Percentiles rank a stretch among this genome's conserved stretches.
Evolutionary conservation across 768 basidiomycete species (phyloP).

Genomic region (Lepiota subincarnata): DNA sequence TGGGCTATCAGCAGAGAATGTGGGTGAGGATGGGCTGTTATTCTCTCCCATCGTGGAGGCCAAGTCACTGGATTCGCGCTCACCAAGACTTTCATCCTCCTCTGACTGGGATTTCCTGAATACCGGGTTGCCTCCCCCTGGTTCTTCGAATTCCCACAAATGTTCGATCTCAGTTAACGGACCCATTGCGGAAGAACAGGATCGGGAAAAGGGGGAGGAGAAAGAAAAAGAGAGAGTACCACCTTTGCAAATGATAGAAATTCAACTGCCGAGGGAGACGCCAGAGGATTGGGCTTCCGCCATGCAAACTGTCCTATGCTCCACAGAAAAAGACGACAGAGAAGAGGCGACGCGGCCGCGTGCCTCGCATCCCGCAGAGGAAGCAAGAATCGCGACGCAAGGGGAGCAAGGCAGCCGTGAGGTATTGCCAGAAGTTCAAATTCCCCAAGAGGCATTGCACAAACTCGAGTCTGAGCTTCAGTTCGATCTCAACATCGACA

Average conservation of each 20-base stretch:
- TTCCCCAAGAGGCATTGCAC: neutral
- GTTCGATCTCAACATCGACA: constrained; percentile 9
- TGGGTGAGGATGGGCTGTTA: constrained; percentile 43
- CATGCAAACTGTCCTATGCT: constrained; percentile 33
- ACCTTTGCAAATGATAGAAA: constrained; percentile 28
- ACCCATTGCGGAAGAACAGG: constrained; percentile 3
- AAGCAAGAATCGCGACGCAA: neutral
- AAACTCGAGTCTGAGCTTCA: constrained; percentile 5
- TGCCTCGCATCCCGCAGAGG: constrained; percentile 7
- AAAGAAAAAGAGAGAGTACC: constrained; percentile 15
- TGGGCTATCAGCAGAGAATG: constrained; percentile 30
- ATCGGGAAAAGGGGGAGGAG: neutral
- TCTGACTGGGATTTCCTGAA: constrained; percentile 40
- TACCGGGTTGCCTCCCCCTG: constrained; percentile 19
- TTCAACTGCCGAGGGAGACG: constrained; percentile 28
- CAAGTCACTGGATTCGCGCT: constrained; percentile 37
- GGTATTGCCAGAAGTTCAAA: neutral
- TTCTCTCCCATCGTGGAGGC: constrained; percentile 31
- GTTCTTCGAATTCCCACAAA: constrained; percentile 12
- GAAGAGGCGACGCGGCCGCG: constrained; percentile 14
- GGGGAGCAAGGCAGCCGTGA: neutral
- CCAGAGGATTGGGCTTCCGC: constrained; percentile 39
- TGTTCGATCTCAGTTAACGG: constrained; percentile 11
- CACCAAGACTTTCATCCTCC: constrained; percentile 21
- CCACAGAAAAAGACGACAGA: constrained; percentile 17